These are phyloP conservation scores for Acer campestre DNA, from an alignment of 345 rosid species.

Conservation along the genomic window DNA sequence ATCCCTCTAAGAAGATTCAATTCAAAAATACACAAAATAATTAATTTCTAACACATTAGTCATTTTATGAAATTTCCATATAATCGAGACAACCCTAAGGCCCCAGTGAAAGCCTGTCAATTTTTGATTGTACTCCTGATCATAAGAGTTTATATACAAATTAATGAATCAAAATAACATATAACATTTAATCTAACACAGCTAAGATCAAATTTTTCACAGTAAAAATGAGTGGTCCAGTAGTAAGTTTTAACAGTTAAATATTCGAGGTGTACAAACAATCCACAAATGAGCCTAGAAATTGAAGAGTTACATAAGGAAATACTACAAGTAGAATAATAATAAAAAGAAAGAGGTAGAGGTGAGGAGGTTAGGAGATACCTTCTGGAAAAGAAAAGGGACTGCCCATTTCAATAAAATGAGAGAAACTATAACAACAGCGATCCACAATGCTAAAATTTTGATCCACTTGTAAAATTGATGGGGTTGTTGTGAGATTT, in stretches of 20 bases:
- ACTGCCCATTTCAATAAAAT: conserved; percentile 78
- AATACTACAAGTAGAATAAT: background rate
- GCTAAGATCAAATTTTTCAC: background rate
- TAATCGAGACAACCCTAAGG: background rate
- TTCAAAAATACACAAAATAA: background rate
- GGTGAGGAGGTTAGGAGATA: conserved; percentile 16
- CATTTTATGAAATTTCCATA: background rate
- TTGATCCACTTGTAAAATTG: conserved; percentile 53
- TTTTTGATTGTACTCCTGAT: conserved; percentile 1
- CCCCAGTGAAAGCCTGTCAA: background rate
- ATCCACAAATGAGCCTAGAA: background rate
- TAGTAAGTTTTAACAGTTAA: background rate
- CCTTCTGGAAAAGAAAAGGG: conserved; percentile 80
- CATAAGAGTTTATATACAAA: background rate
- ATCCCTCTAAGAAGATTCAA: background rate
- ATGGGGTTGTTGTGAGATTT: no score
- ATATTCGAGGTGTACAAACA: background rate
- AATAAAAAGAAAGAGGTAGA: background rate
- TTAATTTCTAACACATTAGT: background rate
- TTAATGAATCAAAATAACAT: background rate
- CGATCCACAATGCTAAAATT: conserved; percentile 33
- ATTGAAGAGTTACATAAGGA: background rate
- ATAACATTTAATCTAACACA: background rate
- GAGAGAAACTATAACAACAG: conserved; percentile 37
- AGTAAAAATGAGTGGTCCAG: background rate